phyloP scores from a whole-genome alignment of 2,329 filamentous ascomycete species.

The Bipolaris oryzae region DNA sequence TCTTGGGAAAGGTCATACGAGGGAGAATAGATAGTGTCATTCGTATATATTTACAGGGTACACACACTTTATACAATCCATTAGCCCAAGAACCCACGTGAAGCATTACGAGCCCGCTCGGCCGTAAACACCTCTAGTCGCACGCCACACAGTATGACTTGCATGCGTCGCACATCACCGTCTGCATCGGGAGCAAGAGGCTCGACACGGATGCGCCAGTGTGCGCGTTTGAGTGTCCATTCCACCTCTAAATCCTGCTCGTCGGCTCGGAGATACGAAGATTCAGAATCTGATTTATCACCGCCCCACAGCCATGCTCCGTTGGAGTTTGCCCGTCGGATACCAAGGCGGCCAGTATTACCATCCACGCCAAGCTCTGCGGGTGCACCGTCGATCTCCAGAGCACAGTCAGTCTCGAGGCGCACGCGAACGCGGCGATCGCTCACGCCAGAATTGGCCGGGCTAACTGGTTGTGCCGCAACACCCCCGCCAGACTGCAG shows the following conservation, averaged over 20 bases:
- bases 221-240: constrained; percentile 48
- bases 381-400: constrained; percentile 32
- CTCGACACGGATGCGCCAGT: constrained; percentile 63
- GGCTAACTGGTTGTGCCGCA: constrained; percentile 66
- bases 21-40: neutral
- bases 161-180: constrained; percentile 57
- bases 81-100: constrained; percentile 64
- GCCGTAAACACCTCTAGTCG: constrained; percentile 74
- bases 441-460: constrained; percentile 71
- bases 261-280: constrained; percentile 11
- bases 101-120: constrained; percentile 69
- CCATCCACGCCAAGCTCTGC: constrained; percentile 28
- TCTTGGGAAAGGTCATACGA: constrained; percentile 8
- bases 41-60: neutral
- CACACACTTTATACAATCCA: neutral
- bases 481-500: constrained; percentile 63
- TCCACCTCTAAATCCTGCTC: constrained; percentile 31
- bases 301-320: constrained; percentile 1
- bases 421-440: constrained; percentile 67
- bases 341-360: constrained; percentile 22
- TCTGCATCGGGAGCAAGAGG: constrained; percentile 49
- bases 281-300: neutral
- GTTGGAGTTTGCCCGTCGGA: constrained; percentile 11
- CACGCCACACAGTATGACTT: constrained; percentile 76
- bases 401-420: constrained; percentile 27